Conservation (phyloP, 179 eudicot species). For the Beta lomatogona region DNA sequence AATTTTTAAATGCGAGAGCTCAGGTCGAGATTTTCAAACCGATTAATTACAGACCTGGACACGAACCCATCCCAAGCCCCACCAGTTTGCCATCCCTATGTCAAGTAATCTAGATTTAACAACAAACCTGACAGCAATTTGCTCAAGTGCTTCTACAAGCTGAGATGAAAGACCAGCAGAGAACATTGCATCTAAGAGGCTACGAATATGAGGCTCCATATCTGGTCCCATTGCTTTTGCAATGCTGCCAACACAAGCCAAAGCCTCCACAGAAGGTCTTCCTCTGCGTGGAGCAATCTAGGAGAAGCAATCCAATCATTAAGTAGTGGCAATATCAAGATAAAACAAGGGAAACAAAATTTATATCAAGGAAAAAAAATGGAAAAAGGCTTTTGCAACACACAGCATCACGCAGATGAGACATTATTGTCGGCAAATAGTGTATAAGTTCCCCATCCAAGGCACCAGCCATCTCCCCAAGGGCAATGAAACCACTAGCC, state of each 20-base stretch:
- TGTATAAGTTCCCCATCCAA: conserved; percentile 87
- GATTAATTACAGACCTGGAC: too few species aligned
- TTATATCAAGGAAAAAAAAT: neutral
- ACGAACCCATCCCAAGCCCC: too few species aligned
- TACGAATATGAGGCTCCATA: conserved; percentile 81
- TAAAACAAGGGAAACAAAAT: neutral
- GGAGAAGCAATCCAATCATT: conserved; percentile 2
- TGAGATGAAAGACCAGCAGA: conserved; percentile 83
- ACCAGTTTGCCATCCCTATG: neutral
- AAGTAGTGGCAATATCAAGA: conserved; percentile 11
- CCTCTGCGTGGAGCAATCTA: conserved; percentile 99
- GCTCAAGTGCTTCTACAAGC: conserved; percentile 81
- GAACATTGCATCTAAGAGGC: conserved; percentile 92
- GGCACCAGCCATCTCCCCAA: conserved; percentile 99
- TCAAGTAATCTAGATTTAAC: neutral
- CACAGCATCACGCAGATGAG: conserved; percentile 97
- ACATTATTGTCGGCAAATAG: conserved; percentile 98
- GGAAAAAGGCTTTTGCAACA: conserved; percentile 28
- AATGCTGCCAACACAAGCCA: conserved; percentile 89
- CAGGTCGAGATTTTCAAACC: too few species aligned
- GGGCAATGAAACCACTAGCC: conserved; percentile 93
- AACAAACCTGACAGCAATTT: conserved; percentile 69
- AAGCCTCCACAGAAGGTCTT: conserved; percentile 87
- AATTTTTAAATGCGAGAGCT: too few species aligned
- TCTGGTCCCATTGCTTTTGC: conserved; percentile 91